Evolutionary conservation across 352 stramenopile species (phyloP).

Genomic region (Phytophthora pisi): DNA sequence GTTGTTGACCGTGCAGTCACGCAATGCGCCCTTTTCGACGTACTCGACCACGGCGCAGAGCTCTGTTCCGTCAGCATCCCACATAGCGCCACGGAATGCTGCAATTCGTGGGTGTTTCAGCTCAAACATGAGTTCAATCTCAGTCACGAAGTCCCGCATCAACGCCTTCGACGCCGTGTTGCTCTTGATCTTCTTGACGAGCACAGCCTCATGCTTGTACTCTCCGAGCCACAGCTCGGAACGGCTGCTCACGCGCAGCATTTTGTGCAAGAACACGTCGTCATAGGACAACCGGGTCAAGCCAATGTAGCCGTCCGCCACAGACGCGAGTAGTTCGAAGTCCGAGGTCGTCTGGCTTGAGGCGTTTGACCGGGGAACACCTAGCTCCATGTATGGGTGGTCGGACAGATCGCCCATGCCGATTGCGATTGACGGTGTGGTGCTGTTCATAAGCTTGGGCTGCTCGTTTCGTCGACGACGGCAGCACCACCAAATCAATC

Average conservation of each 20-base stretch:
- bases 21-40: constrained; percentile 66
- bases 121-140: constrained; percentile 79
- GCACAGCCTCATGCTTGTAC: constrained; percentile 64
- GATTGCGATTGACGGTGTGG: constrained; percentile 55
- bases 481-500: constrained; percentile 50
- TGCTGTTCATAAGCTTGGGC: constrained; percentile 55
- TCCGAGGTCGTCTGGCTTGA: constrained; percentile 79
- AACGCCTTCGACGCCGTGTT: constrained; percentile 67
- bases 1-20: constrained; percentile 54
- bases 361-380: constrained; percentile 39
- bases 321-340: constrained; percentile 71
- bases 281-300: constrained; percentile 73
- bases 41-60: constrained; percentile 78
- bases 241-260: constrained; percentile 72
- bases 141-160: constrained; percentile 78
- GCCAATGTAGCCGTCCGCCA: constrained; percentile 71
- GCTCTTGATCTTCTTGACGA: constrained; percentile 86
- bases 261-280: constrained; percentile 73
- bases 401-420: constrained; percentile 64
- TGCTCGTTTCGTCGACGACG: constrained; percentile 44
- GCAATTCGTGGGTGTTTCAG: constrained; percentile 73
- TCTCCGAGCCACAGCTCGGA: constrained; percentile 81
- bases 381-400: constrained; percentile 65
- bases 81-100: constrained; percentile 75
- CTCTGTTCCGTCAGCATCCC: constrained; percentile 71